These are phyloP conservation scores for Diaporthe longicolla DNA, from an alignment of 2,329 filamentous ascomycete genomes.

Conservation along the genomic window DNA sequence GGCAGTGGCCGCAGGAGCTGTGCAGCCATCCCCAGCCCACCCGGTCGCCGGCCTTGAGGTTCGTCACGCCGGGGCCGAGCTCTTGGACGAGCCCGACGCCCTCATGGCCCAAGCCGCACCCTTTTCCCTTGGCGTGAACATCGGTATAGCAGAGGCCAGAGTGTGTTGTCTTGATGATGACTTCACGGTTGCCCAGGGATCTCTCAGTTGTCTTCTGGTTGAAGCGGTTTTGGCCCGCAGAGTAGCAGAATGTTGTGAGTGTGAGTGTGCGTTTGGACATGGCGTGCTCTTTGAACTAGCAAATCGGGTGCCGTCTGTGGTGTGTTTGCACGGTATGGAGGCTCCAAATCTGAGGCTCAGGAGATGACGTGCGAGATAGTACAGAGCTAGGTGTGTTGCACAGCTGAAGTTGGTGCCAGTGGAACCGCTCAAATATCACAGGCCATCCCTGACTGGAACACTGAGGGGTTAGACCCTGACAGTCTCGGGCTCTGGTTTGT, in stretches of 20 bases:
- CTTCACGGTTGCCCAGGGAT: slow-evolving; percentile 52
- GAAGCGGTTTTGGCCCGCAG: slow-evolving; percentile 13
- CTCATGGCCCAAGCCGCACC: slow-evolving; percentile 54
- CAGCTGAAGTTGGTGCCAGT: background rate
- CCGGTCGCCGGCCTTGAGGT: slow-evolving; percentile 51
- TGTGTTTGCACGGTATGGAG: background rate
- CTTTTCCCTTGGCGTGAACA: slow-evolving; percentile 49
- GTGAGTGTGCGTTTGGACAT: slow-evolving; percentile 34
- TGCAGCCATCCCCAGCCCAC: slow-evolving; percentile 53
- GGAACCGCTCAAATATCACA: slow-evolving; percentile 1
- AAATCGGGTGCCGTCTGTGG: background rate
- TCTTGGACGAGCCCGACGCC: slow-evolving; percentile 52
- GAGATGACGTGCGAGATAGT: background rate
- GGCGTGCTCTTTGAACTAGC: background rate
- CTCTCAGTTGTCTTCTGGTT: slow-evolving; percentile 20
- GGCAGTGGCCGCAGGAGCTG: slow-evolving; percentile 51
- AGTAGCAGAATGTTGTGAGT: slow-evolving; percentile 34
- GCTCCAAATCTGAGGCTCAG: background rate
- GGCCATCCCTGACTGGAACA: background rate
- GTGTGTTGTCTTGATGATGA: slow-evolving; percentile 69
- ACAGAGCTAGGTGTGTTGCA: background rate
- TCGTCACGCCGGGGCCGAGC: slow-evolving; percentile 50
- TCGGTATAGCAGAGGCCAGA: slow-evolving; percentile 74
- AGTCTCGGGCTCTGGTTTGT: background rate
- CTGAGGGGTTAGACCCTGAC: slow-evolving; percentile 21